A percentile compares a stretch with the other conserved stretches of the same genome.
These are phyloP conservation scores for Diaporthe vaccinii DNA, from an alignment of 2,329 filamentous ascomycete genomes.

Conservation along the genomic window DNA sequence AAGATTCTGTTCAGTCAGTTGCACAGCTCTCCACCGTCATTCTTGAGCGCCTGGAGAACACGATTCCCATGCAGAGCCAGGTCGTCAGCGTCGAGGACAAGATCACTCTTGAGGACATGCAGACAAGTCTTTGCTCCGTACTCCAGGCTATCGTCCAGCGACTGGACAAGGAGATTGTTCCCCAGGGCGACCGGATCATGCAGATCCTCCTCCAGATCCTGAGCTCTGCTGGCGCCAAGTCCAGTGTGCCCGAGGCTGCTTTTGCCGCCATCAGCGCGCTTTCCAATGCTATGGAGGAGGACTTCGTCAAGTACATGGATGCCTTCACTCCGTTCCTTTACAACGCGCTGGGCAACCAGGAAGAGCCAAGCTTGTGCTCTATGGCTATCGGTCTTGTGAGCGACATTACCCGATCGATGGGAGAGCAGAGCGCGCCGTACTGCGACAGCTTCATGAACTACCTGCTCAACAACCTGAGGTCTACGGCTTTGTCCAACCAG, in stretches of 20 bases:
- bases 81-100: conserved; percentile 97
- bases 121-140: conserved; percentile 93
- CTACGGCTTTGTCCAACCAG: conserved; percentile 89
- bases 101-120: conserved; percentile 96
- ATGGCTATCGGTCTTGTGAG: conserved; percentile 98
- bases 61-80: conserved; percentile 88
- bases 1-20: conserved; percentile 85
- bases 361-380: conserved; percentile 92
- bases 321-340: conserved; percentile 92
- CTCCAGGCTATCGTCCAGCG: conserved; percentile 92
- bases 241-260: conserved; percentile 92
- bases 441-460: conserved; percentile 99
- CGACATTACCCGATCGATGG: conserved; percentile 93
- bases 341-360: conserved; percentile 94
- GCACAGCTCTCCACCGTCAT: conserved; percentile 89
- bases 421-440: conserved; percentile 91
- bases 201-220: conserved; percentile 86
- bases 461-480: conserved; percentile 89
- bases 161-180: conserved; percentile 90
- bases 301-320: conserved; percentile 98
- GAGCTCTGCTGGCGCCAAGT: conserved; percentile 82
- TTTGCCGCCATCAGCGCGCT: conserved; percentile 95
- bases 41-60: conserved; percentile 91
- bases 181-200: conserved; percentile 96
- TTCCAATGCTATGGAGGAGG: conserved; percentile 89